Evolutionary conservation across 345 rosid species (phyloP), one percentile per base, ranked within the genome.

Genomic region (Linum trigynum): DNA sequence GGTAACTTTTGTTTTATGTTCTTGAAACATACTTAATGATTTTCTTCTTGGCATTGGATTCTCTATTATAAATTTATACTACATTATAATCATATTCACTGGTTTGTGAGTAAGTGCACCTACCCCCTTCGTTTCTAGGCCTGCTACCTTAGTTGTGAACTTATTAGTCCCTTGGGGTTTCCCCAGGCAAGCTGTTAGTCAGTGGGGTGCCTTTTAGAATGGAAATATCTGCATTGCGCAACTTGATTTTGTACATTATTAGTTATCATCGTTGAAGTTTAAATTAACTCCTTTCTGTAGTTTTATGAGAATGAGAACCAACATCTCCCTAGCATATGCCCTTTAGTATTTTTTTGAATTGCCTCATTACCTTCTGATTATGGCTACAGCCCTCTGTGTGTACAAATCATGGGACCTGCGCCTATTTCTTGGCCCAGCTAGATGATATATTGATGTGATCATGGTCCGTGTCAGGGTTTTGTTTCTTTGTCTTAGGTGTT

Each of bases 1-100:
- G 97, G 99, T 94, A 79, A 48, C 58, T 41, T 8, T 67, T 39
- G 23, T 55, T 40, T 51, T 61, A 3, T 43, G 7, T 37, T 37
- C 61, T 17, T 57, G 37, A n/a, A 6, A 4, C 38, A 9, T 57
- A 5, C 5, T 40, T 39, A 7, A 15, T 62, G 17, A 4, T 11
- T 9, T 62, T 10, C 7, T 10, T 62, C 41, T 12, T n/a, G 16
- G 32, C 40, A 11, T 39, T 39, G 3, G 15, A 40, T 62, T 38
- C 16, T 32, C 10, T 1, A 3, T n/a, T n/a, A n/a, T 51, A 51
- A 9, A 23, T 0, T 23, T 23, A 23, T 23, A 23, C 32, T 23
- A 23, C 32, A 23, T 23, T 23, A 23, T 23, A 23, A 0, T 23
- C 32, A 23, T 1, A 43, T 43, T 43, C 6, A 9, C 14, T 48